Base-by-base conservation (phyloP, 306 rosid genomes). In the Castanopsis chinensis region DNA sequence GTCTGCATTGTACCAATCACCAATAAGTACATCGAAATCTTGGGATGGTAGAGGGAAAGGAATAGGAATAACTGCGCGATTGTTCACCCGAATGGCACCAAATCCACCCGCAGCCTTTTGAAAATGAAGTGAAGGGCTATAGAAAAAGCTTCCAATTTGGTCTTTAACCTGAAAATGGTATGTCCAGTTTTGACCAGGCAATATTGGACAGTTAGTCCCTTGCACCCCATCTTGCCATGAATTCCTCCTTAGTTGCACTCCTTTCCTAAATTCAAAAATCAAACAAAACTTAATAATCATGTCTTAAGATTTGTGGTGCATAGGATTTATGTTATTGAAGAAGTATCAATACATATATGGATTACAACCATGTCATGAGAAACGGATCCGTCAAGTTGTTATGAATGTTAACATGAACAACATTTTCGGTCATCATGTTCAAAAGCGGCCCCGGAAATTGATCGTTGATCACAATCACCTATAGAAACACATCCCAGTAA, bases 201-300 rank as follows among this genome's bases (percentile, higher is more conserved):
- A 6, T 73, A 73, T 73, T 19, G 76, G 76, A 7, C 76, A 73
- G 65, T 73, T 73, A 6, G 76, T 73, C 51, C 32, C 76, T 25
- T 73, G 51, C 35, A 53, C 76, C 20, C 76, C 76, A 73, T 73
- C 76, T 25, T 73, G 76, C 76, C 76, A 73, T 53, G 76, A 73
- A 55, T 55, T 73, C 64, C 65, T 73, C 19, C 76, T 73, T 17
- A 53, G 49, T 13, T 73, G 76, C n/a, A 73, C 37, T 12, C 76
- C 76, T 28, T 73, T 73, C 76, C 76, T 71, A 45, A n/a, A 30
- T 15, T 23, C 32, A 59, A 23, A 59, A 23, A 49, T 49, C 53
- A 49, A 49, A 35, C 41, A 35, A 23, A 59, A 10, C 1, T 23
- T 49, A 49, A 49, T 4, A 49, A 12, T 11, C 63, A 57, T 20